These are phyloP conservation scores for Trichoderma breve DNA, from an alignment of 2,329 filamentous ascomycete genomes.

Conservation along the genomic window DNA sequence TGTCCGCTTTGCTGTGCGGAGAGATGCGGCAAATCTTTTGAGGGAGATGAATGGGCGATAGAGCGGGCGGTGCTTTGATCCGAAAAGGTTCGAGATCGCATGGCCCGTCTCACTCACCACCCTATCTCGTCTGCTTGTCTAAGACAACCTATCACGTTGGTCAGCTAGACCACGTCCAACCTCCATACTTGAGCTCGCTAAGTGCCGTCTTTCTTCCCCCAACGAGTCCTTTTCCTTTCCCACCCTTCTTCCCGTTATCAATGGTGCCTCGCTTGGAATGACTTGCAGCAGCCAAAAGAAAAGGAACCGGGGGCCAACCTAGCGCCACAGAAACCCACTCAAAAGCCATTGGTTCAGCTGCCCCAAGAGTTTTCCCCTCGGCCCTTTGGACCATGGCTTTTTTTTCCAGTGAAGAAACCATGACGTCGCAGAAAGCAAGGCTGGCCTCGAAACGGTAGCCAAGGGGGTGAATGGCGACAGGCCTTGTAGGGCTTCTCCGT, in stretches of 20 bases:
- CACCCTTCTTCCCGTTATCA: background rate
- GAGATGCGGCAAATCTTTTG: background rate
- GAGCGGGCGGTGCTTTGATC: background rate
- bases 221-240: background rate
- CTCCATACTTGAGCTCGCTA: background rate
- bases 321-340: background rate
- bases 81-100: background rate
- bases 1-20: background rate
- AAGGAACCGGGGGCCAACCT: background rate
- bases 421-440: conserved; percentile 8
- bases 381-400: background rate
- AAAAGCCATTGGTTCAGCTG: background rate
- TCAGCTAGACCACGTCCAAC: background rate
- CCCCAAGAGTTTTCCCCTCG: background rate
- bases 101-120: background rate
- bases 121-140: background rate
- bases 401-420: conserved; percentile 5
- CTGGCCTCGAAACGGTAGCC: background rate
- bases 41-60: background rate
- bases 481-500: background rate
- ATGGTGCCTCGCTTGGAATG: background rate
- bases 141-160: conserved; percentile 3
- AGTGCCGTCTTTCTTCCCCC: background rate
- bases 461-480: conserved; percentile 15
- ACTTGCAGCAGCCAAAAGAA: background rate